Percentiles rank a stretch among this genome's conserved stretches.
These are phyloP conservation scores for Amanita rimosa DNA, from an alignment of 768 basidiomycete species.

Conservation along the genomic window DNA sequence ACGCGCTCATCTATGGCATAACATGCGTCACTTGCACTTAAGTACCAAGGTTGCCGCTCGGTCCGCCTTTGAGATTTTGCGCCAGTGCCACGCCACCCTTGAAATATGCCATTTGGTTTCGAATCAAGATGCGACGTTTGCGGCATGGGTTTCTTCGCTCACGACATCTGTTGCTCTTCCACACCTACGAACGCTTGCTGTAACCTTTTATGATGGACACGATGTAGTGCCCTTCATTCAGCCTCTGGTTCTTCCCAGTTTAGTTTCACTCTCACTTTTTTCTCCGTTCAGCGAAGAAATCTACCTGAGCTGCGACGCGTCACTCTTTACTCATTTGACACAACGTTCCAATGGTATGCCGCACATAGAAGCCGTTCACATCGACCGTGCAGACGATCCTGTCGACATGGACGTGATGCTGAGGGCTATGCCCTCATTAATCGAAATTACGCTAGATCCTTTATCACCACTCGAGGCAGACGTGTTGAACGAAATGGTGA, in stretches of 20 bases:
- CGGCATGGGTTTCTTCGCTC: not conserved
- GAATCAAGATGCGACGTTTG: not conserved
- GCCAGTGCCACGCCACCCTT: not conserved
- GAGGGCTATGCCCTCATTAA: not conserved
- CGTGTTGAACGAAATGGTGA: not conserved
- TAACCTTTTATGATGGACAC: not conserved
- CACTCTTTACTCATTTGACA: not conserved
- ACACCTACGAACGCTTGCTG: not conserved
- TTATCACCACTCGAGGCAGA: not conserved
- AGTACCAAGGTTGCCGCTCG: not conserved
- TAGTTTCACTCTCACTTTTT: slow-evolving; percentile 1
- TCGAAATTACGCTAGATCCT: not conserved
- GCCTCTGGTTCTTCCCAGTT: not conserved
- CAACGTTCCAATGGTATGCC: not conserved
- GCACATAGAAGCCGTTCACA: not conserved
- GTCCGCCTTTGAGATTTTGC: not conserved
- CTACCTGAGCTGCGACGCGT: slow-evolving; percentile 1
- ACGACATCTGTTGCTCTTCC: not conserved
- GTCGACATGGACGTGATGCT: not conserved
- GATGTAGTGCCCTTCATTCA: not conserved
- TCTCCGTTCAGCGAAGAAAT: not conserved
- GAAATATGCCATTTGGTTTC: not conserved
- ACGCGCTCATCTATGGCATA: not conserved
- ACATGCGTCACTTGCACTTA: not conserved
- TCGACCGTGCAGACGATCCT: not conserved